phyloP scores from a whole-genome alignment of 2,329 filamentous ascomycete genomes.

The Ophiocordyceps australis region DNA sequence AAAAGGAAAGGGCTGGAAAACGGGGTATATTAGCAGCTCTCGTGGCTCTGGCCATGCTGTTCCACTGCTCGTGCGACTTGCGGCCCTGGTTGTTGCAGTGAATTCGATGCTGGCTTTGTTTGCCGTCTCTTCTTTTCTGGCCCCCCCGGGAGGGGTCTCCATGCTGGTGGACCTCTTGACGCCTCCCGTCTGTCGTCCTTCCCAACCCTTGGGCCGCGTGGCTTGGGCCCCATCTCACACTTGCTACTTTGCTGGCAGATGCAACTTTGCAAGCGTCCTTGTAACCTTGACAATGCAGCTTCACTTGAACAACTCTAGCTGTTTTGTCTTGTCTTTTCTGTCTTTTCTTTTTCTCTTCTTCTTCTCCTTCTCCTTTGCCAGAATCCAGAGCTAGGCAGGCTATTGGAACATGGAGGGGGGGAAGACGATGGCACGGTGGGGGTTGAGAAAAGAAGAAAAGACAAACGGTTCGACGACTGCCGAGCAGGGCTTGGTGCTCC shows the following conservation, averaged over 20 bases:
- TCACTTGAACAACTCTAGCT: too few species aligned
- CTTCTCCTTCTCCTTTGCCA: too few species aligned
- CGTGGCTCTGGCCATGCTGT: constrained; percentile 1
- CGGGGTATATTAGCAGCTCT: background rate
- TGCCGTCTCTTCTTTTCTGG: constrained; percentile 1
- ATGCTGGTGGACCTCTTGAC: constrained; percentile 1
- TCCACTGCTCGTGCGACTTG: constrained; percentile 2
- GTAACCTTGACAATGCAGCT: too few species aligned
- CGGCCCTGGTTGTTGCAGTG: constrained; percentile 1
- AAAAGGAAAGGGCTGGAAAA: background rate
- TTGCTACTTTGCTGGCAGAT: too few species aligned
- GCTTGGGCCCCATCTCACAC: too few species aligned
- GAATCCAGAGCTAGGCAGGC: background rate
- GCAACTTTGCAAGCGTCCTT: too few species aligned
- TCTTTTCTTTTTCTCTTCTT: background rate
- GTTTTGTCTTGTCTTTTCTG: background rate
- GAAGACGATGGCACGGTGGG: background rate
- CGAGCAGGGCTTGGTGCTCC: too few species aligned
- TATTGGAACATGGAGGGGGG: background rate
- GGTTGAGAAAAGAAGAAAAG: too few species aligned
- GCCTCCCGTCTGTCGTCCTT: constrained; percentile 1
- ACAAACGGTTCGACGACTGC: too few species aligned
- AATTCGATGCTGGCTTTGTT: constrained; percentile 1
- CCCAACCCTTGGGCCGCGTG: background rate
- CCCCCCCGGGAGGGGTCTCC: background rate